A percentile compares a stretch with the other conserved stretches of the same genome.
phyloP scores from a whole-genome alignment of 768 basidiomycete genomes.

The Asterophora lycoperdoides region DNA sequence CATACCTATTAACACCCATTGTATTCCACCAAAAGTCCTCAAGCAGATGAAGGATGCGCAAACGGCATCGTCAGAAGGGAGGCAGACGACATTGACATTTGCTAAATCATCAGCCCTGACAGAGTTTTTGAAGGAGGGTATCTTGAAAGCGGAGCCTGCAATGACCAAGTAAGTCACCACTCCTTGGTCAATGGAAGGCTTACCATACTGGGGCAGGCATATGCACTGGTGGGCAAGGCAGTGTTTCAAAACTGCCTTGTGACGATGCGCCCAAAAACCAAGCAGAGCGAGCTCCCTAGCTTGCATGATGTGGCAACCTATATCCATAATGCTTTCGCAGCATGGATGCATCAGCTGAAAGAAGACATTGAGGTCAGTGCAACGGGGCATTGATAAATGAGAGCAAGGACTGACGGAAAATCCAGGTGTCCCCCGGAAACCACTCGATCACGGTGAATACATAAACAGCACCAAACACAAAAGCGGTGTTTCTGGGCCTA shows the following conservation, averaged over 20 bases:
- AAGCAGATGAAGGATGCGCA: not conserved
- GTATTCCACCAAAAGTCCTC: conserved; percentile 1
- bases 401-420: no score
- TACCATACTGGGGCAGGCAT: no score
- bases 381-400: no score
- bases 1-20: not conserved
- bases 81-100: not conserved
- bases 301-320: conserved; percentile 12
- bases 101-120: not conserved
- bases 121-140: conserved; percentile 8
- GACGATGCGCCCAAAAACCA: conserved; percentile 9
- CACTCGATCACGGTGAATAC: no score
- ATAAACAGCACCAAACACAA: no score
- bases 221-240: conserved; percentile 8
- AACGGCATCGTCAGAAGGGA: not conserved
- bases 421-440: no score
- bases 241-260: no score
- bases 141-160: conserved; percentile 8
- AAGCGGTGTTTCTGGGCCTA: no score
- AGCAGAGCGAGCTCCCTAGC: conserved; percentile 5
- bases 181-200: no score
- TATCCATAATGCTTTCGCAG: conserved; percentile 18
- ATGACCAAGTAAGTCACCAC: conserved; percentile 13
- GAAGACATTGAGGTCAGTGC: conserved; percentile 9
- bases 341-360: conserved; percentile 5